A percentile compares a stretch with the other conserved stretches of the same genome.
These are phyloP conservation scores for Marchantia paleacea DNA, from an alignment of 225 moss, liverwort and hornwort species.

Conservation along the genomic window DNA sequence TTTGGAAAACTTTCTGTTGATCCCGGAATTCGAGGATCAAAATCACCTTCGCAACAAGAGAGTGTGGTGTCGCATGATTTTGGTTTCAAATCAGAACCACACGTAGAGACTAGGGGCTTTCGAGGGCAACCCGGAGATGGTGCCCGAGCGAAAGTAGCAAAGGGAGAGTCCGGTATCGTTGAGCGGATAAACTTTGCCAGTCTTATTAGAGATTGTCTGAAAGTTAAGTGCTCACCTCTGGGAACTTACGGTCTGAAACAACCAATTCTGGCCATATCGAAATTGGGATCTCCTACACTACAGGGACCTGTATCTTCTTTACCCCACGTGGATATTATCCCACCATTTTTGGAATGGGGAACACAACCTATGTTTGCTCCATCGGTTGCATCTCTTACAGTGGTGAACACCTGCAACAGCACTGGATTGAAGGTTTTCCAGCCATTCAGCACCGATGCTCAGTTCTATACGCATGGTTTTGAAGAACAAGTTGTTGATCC, in stretches of 20 bases:
- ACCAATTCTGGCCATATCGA: conserved; percentile 36
- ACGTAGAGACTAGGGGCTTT: background rate
- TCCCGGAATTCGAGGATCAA: conserved; percentile 19
- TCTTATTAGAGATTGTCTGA: conserved; percentile 39
- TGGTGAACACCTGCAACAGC: conserved; percentile 80
- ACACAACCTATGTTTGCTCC: conserved; percentile 60
- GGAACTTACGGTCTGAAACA: conserved; percentile 39
- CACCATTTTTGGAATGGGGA: conserved; percentile 65
- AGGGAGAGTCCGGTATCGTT: conserved; percentile 18
- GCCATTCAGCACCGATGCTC: conserved; percentile 62
- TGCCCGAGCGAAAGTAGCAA: conserved; percentile 10
- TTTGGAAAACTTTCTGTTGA: conserved; percentile 15
- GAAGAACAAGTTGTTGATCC: conserved; percentile 63
- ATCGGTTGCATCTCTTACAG: conserved; percentile 56
- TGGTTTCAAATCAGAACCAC: conserved; percentile 2
- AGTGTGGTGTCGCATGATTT: conserved; percentile 7
- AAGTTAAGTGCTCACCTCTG: conserved; percentile 41
- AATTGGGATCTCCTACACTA: conserved; percentile 30
- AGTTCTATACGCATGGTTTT: conserved; percentile 59
- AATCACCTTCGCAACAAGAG: conserved; percentile 10
- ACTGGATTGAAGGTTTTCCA: conserved; percentile 61
- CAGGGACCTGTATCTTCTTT: conserved; percentile 35
- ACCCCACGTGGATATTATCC: conserved; percentile 48
- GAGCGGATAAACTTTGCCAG: conserved; percentile 31
- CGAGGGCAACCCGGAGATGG: conserved; percentile 11